Evolutionary conservation across 805 yeast genomes (phyloP), one percentile per base, ranked within the genome.

Genomic region (Lipomyces orientalis): DNA sequence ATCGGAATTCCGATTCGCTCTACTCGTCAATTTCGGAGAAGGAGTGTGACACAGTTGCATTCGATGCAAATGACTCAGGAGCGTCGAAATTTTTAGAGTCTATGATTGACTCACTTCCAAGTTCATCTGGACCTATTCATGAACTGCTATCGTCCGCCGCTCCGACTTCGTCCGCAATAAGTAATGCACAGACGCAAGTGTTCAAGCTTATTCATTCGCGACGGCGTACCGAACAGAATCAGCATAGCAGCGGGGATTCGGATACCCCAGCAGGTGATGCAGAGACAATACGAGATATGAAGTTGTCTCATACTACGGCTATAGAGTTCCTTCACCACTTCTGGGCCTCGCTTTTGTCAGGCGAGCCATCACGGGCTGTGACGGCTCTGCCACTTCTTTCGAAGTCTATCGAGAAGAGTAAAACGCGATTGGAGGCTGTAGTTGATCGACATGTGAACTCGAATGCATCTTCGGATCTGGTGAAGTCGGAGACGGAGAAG

Each of bases 241-340:
- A 61, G 19, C 39, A 57, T 33, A 37, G 43, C 61, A 71, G 67
- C 12, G 66, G 51, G 2, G 75, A 72, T 33, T 34, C 73, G n/a
- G 82, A 81, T n/a, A 62, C 62, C 9, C 64, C 71, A 5, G 56
- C 61, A 10, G 37, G 57, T n/a, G 67, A 64, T 35, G 58, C 68
- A 3, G 78, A 75, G 10, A 69, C 82, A 0, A 64, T 85, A 10
- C 90, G 88, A 60, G 81, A 83, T 57, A 79, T 90, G 49, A 79
- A 88, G 61, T 77, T 89, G 54, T 82, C 89, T 16, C 93, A 90
- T 75, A 85, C 89, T 0, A 89, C 95, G 0, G 86, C 93, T 1
- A 83, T 88, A 49, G 96, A 90, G 76, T 90, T 90, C 75, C 77
- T 90, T 54, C 85, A 87, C 65, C 96, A 90, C 76, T 90, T 90